Evolutionary conservation across 768 basidiomycete genomes (phyloP).

Genomic region (Sistotremastrum suecicum): DNA sequence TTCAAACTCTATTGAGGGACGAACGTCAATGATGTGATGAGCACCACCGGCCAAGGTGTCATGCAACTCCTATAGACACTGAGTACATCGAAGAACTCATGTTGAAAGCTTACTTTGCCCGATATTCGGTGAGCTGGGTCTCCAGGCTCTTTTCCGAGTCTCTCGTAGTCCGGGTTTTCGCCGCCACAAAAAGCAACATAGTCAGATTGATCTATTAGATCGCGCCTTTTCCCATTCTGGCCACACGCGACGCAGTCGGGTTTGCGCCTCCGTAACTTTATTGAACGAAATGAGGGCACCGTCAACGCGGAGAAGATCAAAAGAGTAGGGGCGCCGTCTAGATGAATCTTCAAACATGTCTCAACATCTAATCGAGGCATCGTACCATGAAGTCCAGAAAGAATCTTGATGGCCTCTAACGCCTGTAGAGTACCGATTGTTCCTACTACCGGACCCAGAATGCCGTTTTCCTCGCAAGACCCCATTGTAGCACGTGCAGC

Average conservation of each 20-base stretch:
- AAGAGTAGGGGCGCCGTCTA: constrained; percentile 50
- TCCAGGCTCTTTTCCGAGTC: constrained; percentile 26
- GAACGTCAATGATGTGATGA: constrained; percentile 56
- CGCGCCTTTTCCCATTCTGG: constrained; percentile 24
- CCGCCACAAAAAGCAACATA: constrained; percentile 86
- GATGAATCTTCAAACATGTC: background rate
- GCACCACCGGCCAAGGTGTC: constrained; percentile 14
- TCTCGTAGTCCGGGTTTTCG: constrained; percentile 48
- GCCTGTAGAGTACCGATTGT: constrained; percentile 86
- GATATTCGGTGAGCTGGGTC: constrained; percentile 24
- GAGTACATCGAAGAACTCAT: background rate
- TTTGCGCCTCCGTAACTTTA: constrained; percentile 67
- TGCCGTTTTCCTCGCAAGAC: constrained; percentile 79
- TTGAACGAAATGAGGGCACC: constrained; percentile 58
- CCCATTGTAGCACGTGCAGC: constrained; percentile 50
- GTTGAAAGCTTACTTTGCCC: constrained; percentile 22
- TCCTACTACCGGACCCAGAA: constrained; percentile 81
- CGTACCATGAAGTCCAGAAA: constrained; percentile 53
- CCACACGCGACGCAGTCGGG: constrained; percentile 69
- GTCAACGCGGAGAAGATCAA: constrained; percentile 64
- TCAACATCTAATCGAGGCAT: background rate
- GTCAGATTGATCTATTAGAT: constrained; percentile 42
- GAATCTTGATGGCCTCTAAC: constrained; percentile 70
- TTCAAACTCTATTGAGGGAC: constrained; percentile 65
- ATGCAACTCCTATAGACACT: constrained; percentile 36